Conservation (phyloP, 1,284 basidiomycete species). For the Ganoderma lucidum region DNA sequence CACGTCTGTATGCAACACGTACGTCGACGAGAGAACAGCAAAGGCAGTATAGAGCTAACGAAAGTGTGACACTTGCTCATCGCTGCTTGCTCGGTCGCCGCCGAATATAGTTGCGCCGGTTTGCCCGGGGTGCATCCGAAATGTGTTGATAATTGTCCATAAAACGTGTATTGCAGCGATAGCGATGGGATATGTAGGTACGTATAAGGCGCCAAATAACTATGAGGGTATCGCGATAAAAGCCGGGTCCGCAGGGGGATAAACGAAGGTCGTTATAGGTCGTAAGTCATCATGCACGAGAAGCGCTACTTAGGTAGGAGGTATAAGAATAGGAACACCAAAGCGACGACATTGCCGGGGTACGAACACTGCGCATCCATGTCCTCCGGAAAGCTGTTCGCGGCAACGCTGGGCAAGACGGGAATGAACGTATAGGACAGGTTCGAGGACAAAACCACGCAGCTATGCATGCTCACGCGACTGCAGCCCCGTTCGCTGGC, state of each 20-base stretch:
- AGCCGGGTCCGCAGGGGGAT: neutral
- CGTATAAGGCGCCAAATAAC: neutral
- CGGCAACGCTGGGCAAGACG: neutral
- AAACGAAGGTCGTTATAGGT: slow-evolving; percentile 24
- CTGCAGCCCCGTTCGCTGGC: slow-evolving; percentile 4
- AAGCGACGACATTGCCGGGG: slow-evolving; percentile 4
- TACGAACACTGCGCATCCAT: neutral
- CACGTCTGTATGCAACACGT: no score
- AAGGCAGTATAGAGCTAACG: no score
- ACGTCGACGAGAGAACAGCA: no score
- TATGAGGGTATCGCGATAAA: slow-evolving; percentile 21
- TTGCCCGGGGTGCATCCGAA: no score
- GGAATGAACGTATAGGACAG: slow-evolving; percentile 5
- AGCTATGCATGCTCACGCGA: slow-evolving; percentile 5
- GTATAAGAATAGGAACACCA: slow-evolving; percentile 17
- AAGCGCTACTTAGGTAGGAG: slow-evolving; percentile 10
- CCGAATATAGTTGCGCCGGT: no score
- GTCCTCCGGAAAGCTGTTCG: slow-evolving; percentile 2
- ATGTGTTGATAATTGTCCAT: neutral
- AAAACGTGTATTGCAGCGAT: slow-evolving; percentile 1
- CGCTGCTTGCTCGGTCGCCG: neutral
- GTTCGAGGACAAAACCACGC: neutral
- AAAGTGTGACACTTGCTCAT: no score
- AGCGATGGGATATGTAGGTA: slow-evolving; percentile 1
- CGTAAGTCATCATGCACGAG: slow-evolving; percentile 21